Conservation (phyloP, 2,329 filamentous ascomycete species). For the Ophiocordyceps australis region DNA sequence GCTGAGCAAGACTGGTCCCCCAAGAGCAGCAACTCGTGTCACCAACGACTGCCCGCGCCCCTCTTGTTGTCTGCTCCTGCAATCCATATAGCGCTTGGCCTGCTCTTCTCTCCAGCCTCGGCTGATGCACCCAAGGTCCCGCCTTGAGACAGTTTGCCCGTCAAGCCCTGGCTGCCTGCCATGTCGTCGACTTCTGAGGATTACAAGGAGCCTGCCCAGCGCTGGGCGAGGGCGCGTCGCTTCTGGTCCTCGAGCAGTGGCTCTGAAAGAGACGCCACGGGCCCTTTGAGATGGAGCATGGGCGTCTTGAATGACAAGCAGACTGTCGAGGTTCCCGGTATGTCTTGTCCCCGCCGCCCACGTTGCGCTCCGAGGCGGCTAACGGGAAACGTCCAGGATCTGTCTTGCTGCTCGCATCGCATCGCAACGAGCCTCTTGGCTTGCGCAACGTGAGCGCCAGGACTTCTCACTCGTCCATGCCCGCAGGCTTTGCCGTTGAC, state of each 20-base stretch:
- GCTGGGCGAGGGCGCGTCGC: slow-evolving; percentile 1
- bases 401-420: slow-evolving; percentile 4
- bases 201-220: not conserved
- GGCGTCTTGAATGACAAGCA: slow-evolving; percentile 69
- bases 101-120: too few relatives aligned
- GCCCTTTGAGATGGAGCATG: slow-evolving; percentile 35
- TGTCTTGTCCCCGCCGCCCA: not conserved
- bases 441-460: slow-evolving; percentile 30
- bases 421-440: slow-evolving; percentile 5
- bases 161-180: too few relatives aligned
- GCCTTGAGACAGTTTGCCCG: too few relatives aligned
- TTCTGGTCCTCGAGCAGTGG: not conserved
- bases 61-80: too few relatives aligned
- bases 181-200: too few relatives aligned
- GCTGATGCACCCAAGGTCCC: too few relatives aligned
- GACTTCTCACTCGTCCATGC: slow-evolving; percentile 39
- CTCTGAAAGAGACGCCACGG: not conserved
- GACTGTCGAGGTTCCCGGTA: slow-evolving; percentile 79
- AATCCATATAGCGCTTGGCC: too few relatives aligned
- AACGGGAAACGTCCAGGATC: slow-evolving; percentile 2
- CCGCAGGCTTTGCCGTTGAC: slow-evolving; percentile 22
- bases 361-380: not conserved
- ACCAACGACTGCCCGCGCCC: too few relatives aligned
- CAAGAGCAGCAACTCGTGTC: too few relatives aligned
- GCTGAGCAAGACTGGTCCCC: too few relatives aligned